Evolutionary conservation across 2,329 filamentous ascomycete species (phyloP), one percentile per base, ranked within the genome.

Genomic region (Hymenoscyphus fraxineus): DNA sequence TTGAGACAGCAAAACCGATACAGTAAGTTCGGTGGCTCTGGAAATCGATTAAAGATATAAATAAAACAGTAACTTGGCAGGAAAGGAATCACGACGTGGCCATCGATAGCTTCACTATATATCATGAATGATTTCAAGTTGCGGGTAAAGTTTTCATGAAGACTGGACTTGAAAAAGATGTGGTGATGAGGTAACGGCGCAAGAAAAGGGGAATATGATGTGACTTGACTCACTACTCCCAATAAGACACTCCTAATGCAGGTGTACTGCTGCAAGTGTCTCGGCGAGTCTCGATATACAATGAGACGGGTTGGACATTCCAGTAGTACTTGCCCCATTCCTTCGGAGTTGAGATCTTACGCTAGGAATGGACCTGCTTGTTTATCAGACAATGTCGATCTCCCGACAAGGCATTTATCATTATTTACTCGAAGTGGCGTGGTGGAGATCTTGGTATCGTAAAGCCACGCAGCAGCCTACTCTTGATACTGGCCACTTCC

Each of bases 11-110:
- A 51, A 19, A 51, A 51, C 44, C 19, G 44, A 40, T 38, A 15
- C 16, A 32, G n/a, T 22, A 59, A 19, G 19, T 15, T 41, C 27
- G 57, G 35, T 59, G 57, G 57, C 57, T 59, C 38, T 59, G n/a
- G 12, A 12, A 27, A 51, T 22, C 44, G 22, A 51, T 27, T n/a
- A 13, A 59, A 59, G 31, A 12, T 6, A 31, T 58, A 58, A 35
- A 31, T 31, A 39, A 15, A 19, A 19, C n/a, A 39, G 16, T n/a
- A 35, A 22, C 32, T 35, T 35, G 35, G 4, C 32, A 19, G 32
- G 12, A 7, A n/a, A 58, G 32, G 31, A 31, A 39, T 58, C 39
- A 22, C 15, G 12, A 16, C 44, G 35, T 51, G 44, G 10, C 22
- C 9, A 51, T 27, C 22, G 44, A 22, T n/a, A 51, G 44, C 22